A percentile compares a stretch with the other conserved stretches of the same genome.
Conservation (phyloP, 1,284 basidiomycete genomes). For the Mycena sp. region DNA sequence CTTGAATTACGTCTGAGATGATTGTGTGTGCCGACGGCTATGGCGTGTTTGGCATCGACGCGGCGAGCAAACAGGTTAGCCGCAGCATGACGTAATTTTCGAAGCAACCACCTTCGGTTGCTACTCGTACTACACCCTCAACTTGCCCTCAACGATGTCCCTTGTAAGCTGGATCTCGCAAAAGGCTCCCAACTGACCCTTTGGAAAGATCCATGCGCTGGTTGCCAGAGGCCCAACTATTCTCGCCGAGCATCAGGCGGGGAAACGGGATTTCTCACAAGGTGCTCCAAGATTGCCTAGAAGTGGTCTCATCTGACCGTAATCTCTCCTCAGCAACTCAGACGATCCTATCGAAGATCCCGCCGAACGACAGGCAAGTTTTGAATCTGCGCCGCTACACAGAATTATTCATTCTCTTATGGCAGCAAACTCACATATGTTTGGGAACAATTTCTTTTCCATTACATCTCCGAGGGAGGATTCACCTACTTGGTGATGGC, state of each 20-base stretch:
- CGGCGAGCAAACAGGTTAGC: too few relatives aligned
- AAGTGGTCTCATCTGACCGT: not conserved
- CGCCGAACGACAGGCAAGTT: slow-evolving; percentile 77
- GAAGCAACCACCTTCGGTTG: too few relatives aligned
- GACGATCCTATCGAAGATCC: slow-evolving; percentile 94
- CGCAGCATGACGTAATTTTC: too few relatives aligned
- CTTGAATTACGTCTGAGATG: too few relatives aligned
- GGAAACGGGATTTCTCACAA: slow-evolving; percentile 86
- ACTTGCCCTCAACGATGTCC: too few relatives aligned
- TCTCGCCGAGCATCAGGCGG: slow-evolving; percentile 84
- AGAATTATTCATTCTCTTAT: slow-evolving; percentile 4
- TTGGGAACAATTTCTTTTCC: slow-evolving; percentile 96
- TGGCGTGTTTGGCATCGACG: not conserved
- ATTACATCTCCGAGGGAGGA: slow-evolving; percentile 91
- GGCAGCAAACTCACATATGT: slow-evolving; percentile 92
- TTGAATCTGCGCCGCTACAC: not conserved
- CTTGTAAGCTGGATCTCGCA: slow-evolving; percentile 38
- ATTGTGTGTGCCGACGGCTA: too few relatives aligned
- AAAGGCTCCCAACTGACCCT: not conserved
- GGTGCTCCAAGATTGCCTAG: slow-evolving; percentile 53
- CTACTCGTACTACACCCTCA: slow-evolving; percentile 32
- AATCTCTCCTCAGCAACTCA: slow-evolving; percentile 70
- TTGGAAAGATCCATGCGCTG: slow-evolving; percentile 80
- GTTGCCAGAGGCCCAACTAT: slow-evolving; percentile 84
- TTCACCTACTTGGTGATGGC: slow-evolving; percentile 94